A percentile compares a stretch with the other conserved stretches of the same genome.
These are phyloP conservation scores for Metahyphopichia silvanorum DNA, from an alignment of 805 yeast species.

Conservation along the genomic window DNA sequence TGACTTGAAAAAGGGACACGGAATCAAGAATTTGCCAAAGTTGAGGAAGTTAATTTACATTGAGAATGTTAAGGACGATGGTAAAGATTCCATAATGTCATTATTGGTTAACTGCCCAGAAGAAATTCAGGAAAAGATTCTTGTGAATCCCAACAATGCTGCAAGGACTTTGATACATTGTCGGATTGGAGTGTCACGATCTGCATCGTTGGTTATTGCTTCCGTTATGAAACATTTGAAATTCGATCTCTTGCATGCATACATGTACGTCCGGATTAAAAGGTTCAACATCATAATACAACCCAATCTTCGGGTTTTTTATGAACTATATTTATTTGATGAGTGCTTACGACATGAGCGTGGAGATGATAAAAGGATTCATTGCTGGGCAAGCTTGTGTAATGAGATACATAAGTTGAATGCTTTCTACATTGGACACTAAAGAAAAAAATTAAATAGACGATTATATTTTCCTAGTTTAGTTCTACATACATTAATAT, in stretches of 20 bases:
- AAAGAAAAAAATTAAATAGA: not conserved
- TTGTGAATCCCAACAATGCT: slow-evolving; percentile 10
- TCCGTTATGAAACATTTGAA: slow-evolving; percentile 32
- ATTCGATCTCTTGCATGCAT: slow-evolving; percentile 30
- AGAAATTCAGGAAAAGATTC: slow-evolving; percentile 23
- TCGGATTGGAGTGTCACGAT: slow-evolving; percentile 40
- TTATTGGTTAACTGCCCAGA: slow-evolving; percentile 27
- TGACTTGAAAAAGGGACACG: slow-evolving; percentile 6
- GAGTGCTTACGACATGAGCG: slow-evolving; percentile 15
- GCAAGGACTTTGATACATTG: slow-evolving; percentile 30
- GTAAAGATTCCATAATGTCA: slow-evolving; percentile 29
- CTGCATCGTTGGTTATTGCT: slow-evolving; percentile 40
- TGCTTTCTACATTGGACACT: slow-evolving; percentile 16
- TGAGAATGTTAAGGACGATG: slow-evolving; percentile 36
- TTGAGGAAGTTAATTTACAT: slow-evolving; percentile 21
- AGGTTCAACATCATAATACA: slow-evolving; percentile 41
- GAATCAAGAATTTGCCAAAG: slow-evolving; percentile 6
- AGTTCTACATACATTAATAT: not conserved
- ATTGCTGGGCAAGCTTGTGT: slow-evolving; percentile 28
- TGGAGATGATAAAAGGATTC: slow-evolving; percentile 8
- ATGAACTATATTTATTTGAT: slow-evolving; percentile 32
- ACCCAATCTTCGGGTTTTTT: slow-evolving; percentile 37
- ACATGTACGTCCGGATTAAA: slow-evolving; percentile 34
- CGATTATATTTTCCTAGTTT: not conserved
- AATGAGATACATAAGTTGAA: slow-evolving; percentile 27